Evolutionary conservation across 176 grass and related monocot genomes (phyloP), one percentile per base, ranked within the genome.

Genomic region (Zea luxurians): DNA sequence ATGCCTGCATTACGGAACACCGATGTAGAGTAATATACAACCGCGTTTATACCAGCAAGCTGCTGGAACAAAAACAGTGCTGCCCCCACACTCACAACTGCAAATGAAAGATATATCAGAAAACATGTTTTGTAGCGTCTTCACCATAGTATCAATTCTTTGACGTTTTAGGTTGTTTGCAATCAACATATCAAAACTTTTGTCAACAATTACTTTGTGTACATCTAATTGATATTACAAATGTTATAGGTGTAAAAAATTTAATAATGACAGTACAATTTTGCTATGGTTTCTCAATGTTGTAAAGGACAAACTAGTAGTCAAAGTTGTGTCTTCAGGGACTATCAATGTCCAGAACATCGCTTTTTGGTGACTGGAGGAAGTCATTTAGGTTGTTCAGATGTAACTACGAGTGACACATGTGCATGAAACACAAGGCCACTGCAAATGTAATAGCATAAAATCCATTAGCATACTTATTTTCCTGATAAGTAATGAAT

Each of bases 1-100:
- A 99, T 95, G 85, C 96, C 92, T 11, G 92, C 96, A 82, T 80
- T 93, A 71, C 90, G 96, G 78, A 99, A 99, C 78, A 99, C 96
- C 2, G 92, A 94, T 78, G 96, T 95, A 36, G 96, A 99, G 81
- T 99, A 99, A 80, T 99, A 99, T 64, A 99, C 96, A 79, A 99
- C 92, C 17, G 96, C 96, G 69, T 99, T 99, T 87, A 99, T 99
- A 53, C 96, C 96, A 78, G 96, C 96, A 85, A 99, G 70, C 50
- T 99, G 96, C 80, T 99, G 96, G 83, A 99, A 93, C 58, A 99
- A 88, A 78, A 99, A 99, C 62, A 99, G 75, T 79, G 92, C 92
- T 13, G 90, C 96, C 58, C 96, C 95, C 15, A 99, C 86, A 38
- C 96, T 95, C 50, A 99, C 96, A 82, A 99, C 96, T 99, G 78